Evolutionary conservation across 768 basidiomycete genomes (phyloP), one percentile per base, ranked within the genome.

Genomic region (Mycena indigotica): DNA sequence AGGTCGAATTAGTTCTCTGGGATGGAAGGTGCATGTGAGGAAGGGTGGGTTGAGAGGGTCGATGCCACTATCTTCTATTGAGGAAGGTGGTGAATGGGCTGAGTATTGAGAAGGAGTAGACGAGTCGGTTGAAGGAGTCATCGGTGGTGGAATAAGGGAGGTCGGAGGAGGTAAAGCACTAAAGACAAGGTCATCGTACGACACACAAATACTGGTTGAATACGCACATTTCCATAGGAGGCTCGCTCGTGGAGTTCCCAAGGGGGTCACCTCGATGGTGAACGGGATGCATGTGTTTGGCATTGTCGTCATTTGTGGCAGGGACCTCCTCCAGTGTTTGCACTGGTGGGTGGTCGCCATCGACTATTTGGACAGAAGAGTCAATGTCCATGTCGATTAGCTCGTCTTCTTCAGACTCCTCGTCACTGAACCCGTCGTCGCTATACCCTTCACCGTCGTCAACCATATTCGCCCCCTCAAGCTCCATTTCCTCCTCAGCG

Each of bases 401-500:
- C 25, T 53, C 54, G 28, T 50, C 52, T 24, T 54, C 54, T 17
- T 57, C 58, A 28, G 56, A 50, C 17, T 62, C 57, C 2, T 50
- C 63, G 12, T 56, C 53, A 17, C 55, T 57, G 21, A 70, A 70
- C 25, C 65, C 68, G 12, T 57, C 38, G 32, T 64, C 65, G n/a
- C 30, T 50, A 12, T 56, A 58, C 19, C 48, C 60, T 41, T 61
- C 60, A 25, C 51, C 64, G 16, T 62, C 66, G 26, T 19, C 39
- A 21, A 17, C 48, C 50, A 17, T 21, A 15, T 38, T 15, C 10
- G n/a, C 46, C n/a, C 73, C 23, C 67, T 66, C 30, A 62, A 65
- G 8, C 67, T 65, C 5, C 49, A 83, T 63, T 68, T 91, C 89
- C 48, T 89, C 91, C 65, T 90, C 89, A 61, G 83, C 85, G 40